A percentile compares a stretch with the other conserved stretches of the same genome.
Evolutionary conservation across 106 monocot species (phyloP).

Genomic region (Xerophyta viscosa): DNA sequence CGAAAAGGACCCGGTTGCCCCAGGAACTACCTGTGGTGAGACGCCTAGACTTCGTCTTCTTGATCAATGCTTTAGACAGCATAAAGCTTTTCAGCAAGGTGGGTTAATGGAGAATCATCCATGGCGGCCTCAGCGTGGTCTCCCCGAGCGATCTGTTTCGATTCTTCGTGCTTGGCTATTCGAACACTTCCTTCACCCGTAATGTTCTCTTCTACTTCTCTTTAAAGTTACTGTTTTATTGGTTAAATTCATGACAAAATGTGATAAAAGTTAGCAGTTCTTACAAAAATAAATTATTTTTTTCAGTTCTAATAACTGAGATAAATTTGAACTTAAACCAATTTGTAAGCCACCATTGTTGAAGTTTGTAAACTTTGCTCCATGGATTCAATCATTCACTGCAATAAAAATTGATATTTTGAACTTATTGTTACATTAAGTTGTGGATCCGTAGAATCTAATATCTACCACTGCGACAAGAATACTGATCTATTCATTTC

Average conservation of each 20-base stretch:
- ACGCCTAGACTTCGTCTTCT: conserved; percentile 78
- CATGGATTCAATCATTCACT: too few species aligned
- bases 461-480: too few species aligned
- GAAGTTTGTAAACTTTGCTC: not conserved
- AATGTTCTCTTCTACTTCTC: conserved; percentile 7
- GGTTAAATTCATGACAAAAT: too few species aligned
- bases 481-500: too few species aligned
- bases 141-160: conserved; percentile 68
- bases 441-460: too few species aligned
- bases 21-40: conserved; percentile 56
- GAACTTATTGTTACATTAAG: too few species aligned
- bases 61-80: conserved; percentile 75
- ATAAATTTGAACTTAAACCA: too few species aligned
- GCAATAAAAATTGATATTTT: too few species aligned
- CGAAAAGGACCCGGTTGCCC: conserved; percentile 42
- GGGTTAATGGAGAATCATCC: conserved; percentile 59
- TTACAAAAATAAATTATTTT: not conserved
- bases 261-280: not conserved
- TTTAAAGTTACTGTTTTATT: too few species aligned
- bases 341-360: conserved; percentile 1
- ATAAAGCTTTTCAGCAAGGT: conserved; percentile 48
- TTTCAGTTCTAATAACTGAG: not conserved
- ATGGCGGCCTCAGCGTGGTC: conserved; percentile 85
- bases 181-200: conserved; percentile 95
- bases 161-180: conserved; percentile 88